Conservation (phyloP, 192 early-diverging fungal genomes). For the Coemansia sp. region DNA sequence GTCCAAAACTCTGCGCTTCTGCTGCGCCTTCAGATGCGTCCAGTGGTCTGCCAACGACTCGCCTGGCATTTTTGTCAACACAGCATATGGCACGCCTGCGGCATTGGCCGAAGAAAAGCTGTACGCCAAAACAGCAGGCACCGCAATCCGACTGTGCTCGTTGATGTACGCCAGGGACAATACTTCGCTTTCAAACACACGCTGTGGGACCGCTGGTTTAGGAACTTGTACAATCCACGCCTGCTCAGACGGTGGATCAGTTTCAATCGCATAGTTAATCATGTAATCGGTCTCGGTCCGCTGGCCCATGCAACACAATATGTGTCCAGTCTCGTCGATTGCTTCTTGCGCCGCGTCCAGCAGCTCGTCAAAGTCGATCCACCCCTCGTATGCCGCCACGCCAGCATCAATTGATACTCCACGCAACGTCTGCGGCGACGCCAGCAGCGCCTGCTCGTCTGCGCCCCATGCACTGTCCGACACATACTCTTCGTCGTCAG, state of each 20-base stretch:
- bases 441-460: neutral
- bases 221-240: constrained; percentile 32
- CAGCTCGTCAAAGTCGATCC: constrained; percentile 44
- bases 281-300: constrained; percentile 43
- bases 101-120: constrained; percentile 31
- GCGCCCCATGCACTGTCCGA: constrained; percentile 17
- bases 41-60: constrained; percentile 23
- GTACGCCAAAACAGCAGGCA: constrained; percentile 17
- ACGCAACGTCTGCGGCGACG: constrained; percentile 25
- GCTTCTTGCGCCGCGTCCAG: constrained; percentile 1
- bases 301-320: constrained; percentile 5
- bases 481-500: constrained; percentile 22
- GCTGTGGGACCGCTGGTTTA: constrained; percentile 21
- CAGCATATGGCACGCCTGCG: constrained; percentile 39
- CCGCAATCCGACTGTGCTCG: constrained; percentile 19
- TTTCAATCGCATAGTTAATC: constrained; percentile 26
- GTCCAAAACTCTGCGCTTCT: constrained; percentile 30
- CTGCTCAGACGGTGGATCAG: neutral
- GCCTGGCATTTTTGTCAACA: constrained; percentile 14
- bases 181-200: constrained; percentile 43
- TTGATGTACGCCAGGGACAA: constrained; percentile 26
- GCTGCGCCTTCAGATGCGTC: constrained; percentile 11
- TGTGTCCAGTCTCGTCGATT: neutral
- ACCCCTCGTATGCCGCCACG: constrained; percentile 23
- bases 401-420: constrained; percentile 10